phyloP scores from a whole-genome alignment of 768 basidiomycete genomes.

The Symmetrospora coprosmae region DNA sequence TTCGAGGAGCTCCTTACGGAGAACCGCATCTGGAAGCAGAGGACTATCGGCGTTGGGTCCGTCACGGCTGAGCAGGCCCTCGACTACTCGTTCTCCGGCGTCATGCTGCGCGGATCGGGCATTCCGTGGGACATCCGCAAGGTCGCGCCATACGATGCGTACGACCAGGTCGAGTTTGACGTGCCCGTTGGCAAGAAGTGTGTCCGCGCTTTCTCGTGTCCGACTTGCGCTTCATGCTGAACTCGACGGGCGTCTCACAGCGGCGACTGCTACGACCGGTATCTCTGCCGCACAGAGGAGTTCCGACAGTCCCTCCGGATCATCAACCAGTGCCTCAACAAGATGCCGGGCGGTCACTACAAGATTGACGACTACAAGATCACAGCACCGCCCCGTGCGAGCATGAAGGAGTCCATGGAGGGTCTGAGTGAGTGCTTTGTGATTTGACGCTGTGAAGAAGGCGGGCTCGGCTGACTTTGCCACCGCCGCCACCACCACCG shows the following conservation, averaged over 20 bases:
- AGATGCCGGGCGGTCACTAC: slow-evolving; percentile 80
- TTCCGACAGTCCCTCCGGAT: slow-evolving; percentile 89
- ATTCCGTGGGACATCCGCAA: slow-evolving; percentile 85
- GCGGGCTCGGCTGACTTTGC: neutral
- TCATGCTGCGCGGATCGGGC: slow-evolving; percentile 90
- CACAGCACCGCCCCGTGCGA: slow-evolving; percentile 83
- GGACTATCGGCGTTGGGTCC: slow-evolving; percentile 74
- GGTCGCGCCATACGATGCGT: slow-evolving; percentile 85
- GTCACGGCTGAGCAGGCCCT: slow-evolving; percentile 86
- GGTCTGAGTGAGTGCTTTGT: neutral
- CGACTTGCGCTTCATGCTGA: neutral
- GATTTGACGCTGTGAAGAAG: neutral
- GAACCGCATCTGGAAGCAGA: slow-evolving; percentile 95
- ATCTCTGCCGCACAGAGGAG: slow-evolving; percentile 93
- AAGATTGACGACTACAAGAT: slow-evolving; percentile 98
- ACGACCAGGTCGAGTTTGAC: slow-evolving; percentile 94
- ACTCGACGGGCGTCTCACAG: neutral
- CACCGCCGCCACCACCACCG: slow-evolving; percentile 42
- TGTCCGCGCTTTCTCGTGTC: neutral
- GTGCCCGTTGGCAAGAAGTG: slow-evolving; percentile 80
- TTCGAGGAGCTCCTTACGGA: slow-evolving; percentile 95
- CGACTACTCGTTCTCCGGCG: slow-evolving; percentile 85
- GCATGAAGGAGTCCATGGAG: slow-evolving; percentile 99
- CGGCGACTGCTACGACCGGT: slow-evolving; percentile 96
- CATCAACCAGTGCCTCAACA: slow-evolving; percentile 78